Evolutionary conservation across 768 basidiomycete species (phyloP).

Genomic region (Trametes cingulata): DNA sequence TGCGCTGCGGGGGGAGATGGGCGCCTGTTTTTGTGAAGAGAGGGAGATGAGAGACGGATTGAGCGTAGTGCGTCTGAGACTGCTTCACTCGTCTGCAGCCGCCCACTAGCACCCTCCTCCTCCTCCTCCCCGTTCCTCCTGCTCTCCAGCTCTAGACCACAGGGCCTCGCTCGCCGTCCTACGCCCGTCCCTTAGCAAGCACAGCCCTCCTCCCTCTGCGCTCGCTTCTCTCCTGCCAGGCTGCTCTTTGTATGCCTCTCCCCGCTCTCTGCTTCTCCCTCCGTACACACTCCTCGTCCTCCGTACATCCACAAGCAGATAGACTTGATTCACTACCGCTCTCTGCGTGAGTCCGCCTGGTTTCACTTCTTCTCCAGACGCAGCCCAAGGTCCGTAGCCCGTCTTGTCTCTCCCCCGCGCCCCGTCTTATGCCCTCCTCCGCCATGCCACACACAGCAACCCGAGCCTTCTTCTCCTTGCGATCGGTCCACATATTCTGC

Average conservation of each 20-base stretch:
- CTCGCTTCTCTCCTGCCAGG: not conserved
- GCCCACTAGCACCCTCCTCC: not conserved
- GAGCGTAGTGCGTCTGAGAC: not conserved
- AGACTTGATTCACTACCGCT: not conserved
- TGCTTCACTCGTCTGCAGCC: not conserved
- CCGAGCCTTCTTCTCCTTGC: not conserved
- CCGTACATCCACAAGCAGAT: not conserved
- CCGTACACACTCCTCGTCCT: not conserved
- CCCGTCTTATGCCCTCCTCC: conserved; percentile 7
- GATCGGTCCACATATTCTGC: conserved; percentile 4
- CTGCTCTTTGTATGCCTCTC: conserved; percentile 13
- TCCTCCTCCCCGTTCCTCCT: not conserved
- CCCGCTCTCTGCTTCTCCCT: not conserved
- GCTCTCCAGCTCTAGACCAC: not conserved
- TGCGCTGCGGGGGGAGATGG: not conserved
- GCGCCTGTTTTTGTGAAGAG: not conserved
- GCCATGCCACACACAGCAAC: conserved; percentile 2
- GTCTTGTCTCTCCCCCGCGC: conserved; percentile 2
- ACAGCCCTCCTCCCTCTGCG: not conserved
- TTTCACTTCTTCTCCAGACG: not conserved
- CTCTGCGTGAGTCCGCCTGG: not conserved
- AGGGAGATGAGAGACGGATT: not conserved
- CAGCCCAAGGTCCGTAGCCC: conserved; percentile 17
- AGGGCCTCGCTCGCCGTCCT: not conserved
- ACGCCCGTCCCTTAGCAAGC: not conserved